Evolutionary conservation across 2,329 filamentous ascomycete species (phyloP), one percentile per base, ranked within the genome.

Genomic region (Pseudogymnoascus sp.): DNA sequence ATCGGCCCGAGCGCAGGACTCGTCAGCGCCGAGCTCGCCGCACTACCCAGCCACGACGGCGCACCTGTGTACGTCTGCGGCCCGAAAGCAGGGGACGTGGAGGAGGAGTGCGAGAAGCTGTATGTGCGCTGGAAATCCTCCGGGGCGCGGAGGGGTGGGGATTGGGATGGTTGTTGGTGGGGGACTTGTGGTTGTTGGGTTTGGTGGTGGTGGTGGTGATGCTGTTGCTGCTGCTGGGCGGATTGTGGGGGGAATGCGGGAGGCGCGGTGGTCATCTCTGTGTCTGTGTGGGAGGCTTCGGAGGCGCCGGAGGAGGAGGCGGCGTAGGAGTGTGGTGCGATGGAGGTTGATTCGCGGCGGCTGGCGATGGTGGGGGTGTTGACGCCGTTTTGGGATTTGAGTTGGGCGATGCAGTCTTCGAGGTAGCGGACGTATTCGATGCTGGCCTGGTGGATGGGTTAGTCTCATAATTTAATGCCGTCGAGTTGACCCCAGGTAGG

Each of bases 401-500:
- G 81, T 71, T 93, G 89, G 34, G 82, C 76, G 39, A 97, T 86
- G 71, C 93, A 97, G 73, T 91, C 88, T 74, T 97, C 90, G 12
- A 99, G 83, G 73, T 99, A 99, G 65, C 90, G 88, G 67, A 97
- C 86, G 71, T 99, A 97, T 70, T 97, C 95, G 66, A 97, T 97
- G 57, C 92, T 95, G 4, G 93, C 93, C 92, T 96, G 67, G 54
- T 23, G 40, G 40, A 45, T 45, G 40, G 26, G 10, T 21, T 8
- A 39, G n/a, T 61, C 40, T 66, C 39, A 65, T 63, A 7, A 64
- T 66, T 62, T 37, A 26, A 31, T n/a, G 1, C 39, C 18, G 31
- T 14, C 21, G 14, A 45, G 54, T 7, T 10, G 5, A 29, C 14
- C 29, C 2, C 5, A 34, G 1, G 14, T n/a, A n/a, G n/a, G n/a